Percentiles rank a stretch among this genome's conserved stretches.
Evolutionary conservation across 2,329 filamentous ascomycete genomes (phyloP).

Genomic region (Diaporthe amygdali): DNA sequence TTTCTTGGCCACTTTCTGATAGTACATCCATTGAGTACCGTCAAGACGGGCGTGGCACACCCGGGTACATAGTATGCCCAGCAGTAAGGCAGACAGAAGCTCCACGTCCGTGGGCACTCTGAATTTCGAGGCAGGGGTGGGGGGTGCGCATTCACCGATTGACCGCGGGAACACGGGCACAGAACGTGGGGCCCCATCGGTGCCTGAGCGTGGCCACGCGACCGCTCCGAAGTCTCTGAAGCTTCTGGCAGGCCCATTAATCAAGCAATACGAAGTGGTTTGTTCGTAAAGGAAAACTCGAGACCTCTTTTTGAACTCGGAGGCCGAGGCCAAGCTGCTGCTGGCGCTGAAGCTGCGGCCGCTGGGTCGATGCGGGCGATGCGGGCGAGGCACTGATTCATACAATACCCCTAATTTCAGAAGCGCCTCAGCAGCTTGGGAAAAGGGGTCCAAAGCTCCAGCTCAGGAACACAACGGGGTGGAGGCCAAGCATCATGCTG

Average conservation of each 20-base stretch:
- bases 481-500: constrained; percentile 12
- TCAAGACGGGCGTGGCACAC: background rate
- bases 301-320: background rate
- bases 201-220: constrained; percentile 2
- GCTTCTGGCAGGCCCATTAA: background rate
- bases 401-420: constrained; percentile 11
- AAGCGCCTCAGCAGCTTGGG: constrained; percentile 1
- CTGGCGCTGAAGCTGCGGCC: background rate
- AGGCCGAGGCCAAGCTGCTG: background rate
- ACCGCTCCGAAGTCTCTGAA: background rate
- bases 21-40: background rate
- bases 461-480: constrained; percentile 6
- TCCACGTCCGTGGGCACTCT: constrained; percentile 7
- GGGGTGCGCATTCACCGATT: constrained; percentile 10
- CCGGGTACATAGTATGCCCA: background rate
- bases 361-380: background rate
- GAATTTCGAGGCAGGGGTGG: constrained; percentile 11
- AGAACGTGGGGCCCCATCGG: background rate
- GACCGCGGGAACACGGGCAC: background rate
- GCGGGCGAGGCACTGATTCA: constrained; percentile 6
- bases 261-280: background rate
- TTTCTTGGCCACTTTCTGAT: background rate
- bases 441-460: constrained; percentile 11
- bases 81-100: constrained; percentile 6
- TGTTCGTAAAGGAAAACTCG: background rate